Percentiles rank a stretch among this genome's conserved stretches.
Conservation (phyloP, 1,139 yeast genomes). For the Magnusiomyces paraingens region DNA sequence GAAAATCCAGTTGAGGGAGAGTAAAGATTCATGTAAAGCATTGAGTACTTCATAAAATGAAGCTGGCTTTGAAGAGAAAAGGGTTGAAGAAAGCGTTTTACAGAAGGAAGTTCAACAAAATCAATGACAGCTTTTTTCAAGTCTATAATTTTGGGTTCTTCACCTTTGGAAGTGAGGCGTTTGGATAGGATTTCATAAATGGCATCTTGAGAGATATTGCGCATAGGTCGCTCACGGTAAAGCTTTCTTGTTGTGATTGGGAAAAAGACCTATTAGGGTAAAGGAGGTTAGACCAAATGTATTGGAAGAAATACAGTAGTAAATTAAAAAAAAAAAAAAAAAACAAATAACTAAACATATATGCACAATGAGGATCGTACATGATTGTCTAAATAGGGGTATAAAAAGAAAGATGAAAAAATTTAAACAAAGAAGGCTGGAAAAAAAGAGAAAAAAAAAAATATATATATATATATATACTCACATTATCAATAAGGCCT, state of each 20-base stretch:
- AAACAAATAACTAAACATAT: too few species aligned
- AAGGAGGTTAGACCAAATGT: not conserved
- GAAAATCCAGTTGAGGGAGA: constrained; percentile 38
- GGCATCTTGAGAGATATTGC: constrained; percentile 23
- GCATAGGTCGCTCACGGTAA: constrained; percentile 26
- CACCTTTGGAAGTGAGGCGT: constrained; percentile 20
- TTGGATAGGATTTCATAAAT: constrained; percentile 21
- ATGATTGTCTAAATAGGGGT: not conserved
- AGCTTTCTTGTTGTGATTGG: constrained; percentile 37
- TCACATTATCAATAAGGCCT: constrained; percentile 33
- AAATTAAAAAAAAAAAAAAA: not conserved
- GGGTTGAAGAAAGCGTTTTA: constrained; percentile 29
- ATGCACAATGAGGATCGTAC: not conserved
- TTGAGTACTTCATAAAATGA: constrained; percentile 37
- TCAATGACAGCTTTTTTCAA: constrained; percentile 25
- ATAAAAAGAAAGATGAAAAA: not conserved
- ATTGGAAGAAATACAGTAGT: too few species aligned
- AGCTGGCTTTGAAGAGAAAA: constrained; percentile 25
- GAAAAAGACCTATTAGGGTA: constrained; percentile 19
- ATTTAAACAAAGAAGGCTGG: not conserved
- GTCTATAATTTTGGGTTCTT: constrained; percentile 15
- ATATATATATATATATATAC: not conserved
- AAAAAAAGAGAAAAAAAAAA: not conserved
- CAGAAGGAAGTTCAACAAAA: constrained; percentile 29
- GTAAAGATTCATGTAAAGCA: constrained; percentile 36